Evolutionary conservation across 805 yeast genomes (phyloP).

Genomic region (Metschnikowia baotianmanensis): DNA sequence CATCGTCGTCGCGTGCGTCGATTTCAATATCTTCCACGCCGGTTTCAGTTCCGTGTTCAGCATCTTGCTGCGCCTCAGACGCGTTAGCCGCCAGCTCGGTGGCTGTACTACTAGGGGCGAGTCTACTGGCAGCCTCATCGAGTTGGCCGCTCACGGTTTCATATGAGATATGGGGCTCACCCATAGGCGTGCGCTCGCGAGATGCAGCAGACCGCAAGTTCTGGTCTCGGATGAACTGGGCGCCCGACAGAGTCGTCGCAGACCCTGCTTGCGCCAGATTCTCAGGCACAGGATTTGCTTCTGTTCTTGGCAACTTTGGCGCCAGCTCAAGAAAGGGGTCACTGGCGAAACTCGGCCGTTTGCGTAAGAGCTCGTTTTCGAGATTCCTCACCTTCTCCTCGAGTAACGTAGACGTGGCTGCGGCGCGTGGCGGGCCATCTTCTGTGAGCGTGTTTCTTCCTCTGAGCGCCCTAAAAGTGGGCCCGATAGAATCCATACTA

Average conservation of each 20-base stretch:
- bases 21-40: too few relatives aligned
- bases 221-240: slow-evolving; percentile 16
- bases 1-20: slow-evolving; percentile 35
- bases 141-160: slow-evolving; percentile 3
- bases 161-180: not conserved
- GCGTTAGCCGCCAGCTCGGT: not conserved
- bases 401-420: slow-evolving; percentile 8
- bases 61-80: not conserved
- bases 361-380: slow-evolving; percentile 12
- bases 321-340: slow-evolving; percentile 31
- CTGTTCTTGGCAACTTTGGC: slow-evolving; percentile 13
- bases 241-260: slow-evolving; percentile 1
- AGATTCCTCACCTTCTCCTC: slow-evolving; percentile 6
- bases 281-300: not conserved
- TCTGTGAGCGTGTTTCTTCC: slow-evolving; percentile 26
- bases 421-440: slow-evolving; percentile 10
- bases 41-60: not conserved
- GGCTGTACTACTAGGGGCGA: not conserved
- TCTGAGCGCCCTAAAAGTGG: slow-evolving; percentile 24
- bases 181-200: slow-evolving; percentile 7
- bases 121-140: slow-evolving; percentile 6
- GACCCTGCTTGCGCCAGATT: not conserved
- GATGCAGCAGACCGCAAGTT: slow-evolving; percentile 15
- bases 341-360: slow-evolving; percentile 20
- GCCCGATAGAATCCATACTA: slow-evolving; percentile 18